A percentile compares a stretch with the other conserved stretches of the same genome.
phyloP scores from a whole-genome alignment of 495 filamentous ascomycete genomes.

The Glonium stellatum region DNA sequence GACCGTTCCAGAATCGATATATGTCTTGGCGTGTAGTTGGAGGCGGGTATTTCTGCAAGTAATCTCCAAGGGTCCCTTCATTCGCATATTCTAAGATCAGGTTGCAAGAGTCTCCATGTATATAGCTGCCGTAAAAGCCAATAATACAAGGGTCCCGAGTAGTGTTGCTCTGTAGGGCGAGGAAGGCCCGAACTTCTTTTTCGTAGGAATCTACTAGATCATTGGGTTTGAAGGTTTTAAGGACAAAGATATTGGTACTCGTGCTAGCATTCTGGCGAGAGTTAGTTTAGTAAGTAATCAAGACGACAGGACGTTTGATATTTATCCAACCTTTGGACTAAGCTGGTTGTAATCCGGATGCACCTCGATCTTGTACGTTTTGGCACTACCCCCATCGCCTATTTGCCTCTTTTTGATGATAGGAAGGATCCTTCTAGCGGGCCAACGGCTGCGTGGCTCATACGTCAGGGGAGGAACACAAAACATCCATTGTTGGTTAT shows the following conservation, averaged over 20 bases:
- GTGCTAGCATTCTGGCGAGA: not conserved
- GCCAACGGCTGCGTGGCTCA: conserved; percentile 2
- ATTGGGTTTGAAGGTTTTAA: conserved; percentile 38
- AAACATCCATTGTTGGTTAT: conserved; percentile 35
- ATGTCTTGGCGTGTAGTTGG: conserved; percentile 35
- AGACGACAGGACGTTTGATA: not conserved
- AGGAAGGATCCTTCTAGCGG: conserved; percentile 14
- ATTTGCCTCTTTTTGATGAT: conserved; percentile 1
- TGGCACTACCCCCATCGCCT: not conserved
- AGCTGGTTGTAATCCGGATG: conserved; percentile 10
- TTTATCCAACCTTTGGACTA: not conserved
- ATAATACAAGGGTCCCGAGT: conserved; percentile 30
- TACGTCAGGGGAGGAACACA: conserved; percentile 32
- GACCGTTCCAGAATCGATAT: conserved; percentile 38
- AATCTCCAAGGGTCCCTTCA: conserved; percentile 38
- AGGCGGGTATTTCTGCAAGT: conserved; percentile 29
- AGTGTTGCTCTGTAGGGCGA: conserved; percentile 21
- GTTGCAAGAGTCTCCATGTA: conserved; percentile 35
- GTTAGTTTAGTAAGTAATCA: not conserved
- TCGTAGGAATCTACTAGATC: conserved; percentile 32
- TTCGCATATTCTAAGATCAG: conserved; percentile 45
- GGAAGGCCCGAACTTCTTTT: conserved; percentile 36
- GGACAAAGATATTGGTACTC: conserved; percentile 33
- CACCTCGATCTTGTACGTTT: conserved; percentile 11
- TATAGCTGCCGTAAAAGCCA: conserved; percentile 41